Conservation (phyloP, 768 basidiomycete genomes). For the Agaricus sinodeliciosus region DNA sequence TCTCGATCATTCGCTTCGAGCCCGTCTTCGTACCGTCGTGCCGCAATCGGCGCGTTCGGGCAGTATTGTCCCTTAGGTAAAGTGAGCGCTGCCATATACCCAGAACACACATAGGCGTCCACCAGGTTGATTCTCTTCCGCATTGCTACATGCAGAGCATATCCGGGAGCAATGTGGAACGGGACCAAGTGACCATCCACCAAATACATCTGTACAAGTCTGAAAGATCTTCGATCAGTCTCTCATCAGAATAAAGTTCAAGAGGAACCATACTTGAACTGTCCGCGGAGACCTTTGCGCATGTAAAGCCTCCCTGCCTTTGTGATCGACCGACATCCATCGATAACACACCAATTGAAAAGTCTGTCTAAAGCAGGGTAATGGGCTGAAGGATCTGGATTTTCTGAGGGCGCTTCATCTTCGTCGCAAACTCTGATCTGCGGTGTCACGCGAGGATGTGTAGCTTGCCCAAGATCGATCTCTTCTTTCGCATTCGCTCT, state of each 20-base stretch:
- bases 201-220: slow-evolving; percentile 69
- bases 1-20: slow-evolving; percentile 82
- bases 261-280: slow-evolving; percentile 60
- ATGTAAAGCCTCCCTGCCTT: slow-evolving; percentile 70
- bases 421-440: slow-evolving; percentile 35
- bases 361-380: slow-evolving; percentile 54
- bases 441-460: slow-evolving; percentile 56
- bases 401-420: slow-evolving; percentile 39
- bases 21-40: slow-evolving; percentile 85
- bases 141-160: slow-evolving; percentile 50
- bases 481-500: slow-evolving; percentile 70
- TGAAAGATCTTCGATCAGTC: slow-evolving; percentile 18
- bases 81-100: slow-evolving; percentile 66
- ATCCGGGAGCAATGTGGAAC: slow-evolving; percentile 58
- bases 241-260: not conserved
- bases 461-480: slow-evolving; percentile 69
- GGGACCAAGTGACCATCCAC: slow-evolving; percentile 68
- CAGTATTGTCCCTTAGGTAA: slow-evolving; percentile 60
- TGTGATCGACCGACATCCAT: slow-evolving; percentile 70
- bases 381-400: slow-evolving; percentile 46
- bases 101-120: slow-evolving; percentile 83
- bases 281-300: slow-evolving; percentile 62
- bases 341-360: slow-evolving; percentile 86
- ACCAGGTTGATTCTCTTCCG: slow-evolving; percentile 52
- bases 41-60: slow-evolving; percentile 41